These are phyloP conservation scores for Coemansia sp. DNA, from an alignment of 192 early-diverging fungal genomes.

Conservation along the genomic window DNA sequence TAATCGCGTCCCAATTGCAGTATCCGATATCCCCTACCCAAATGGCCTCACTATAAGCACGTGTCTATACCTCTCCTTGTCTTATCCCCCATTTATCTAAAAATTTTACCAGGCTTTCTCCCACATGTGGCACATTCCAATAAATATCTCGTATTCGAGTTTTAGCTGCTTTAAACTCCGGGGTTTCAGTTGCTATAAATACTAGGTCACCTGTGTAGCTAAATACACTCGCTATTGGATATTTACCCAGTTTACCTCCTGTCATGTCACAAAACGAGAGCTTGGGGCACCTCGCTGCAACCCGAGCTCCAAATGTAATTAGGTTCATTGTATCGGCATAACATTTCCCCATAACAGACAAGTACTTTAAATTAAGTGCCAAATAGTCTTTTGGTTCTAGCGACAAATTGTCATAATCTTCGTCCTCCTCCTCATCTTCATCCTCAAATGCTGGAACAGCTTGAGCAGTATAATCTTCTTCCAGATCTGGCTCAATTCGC, in stretches of 20 bases:
- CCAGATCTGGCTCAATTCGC: neutral
- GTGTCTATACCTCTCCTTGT: no score
- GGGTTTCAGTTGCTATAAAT: neutral
- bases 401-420: neutral
- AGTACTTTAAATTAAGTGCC: constrained; percentile 1
- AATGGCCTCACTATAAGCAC: no score
- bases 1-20: no score
- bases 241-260: neutral
- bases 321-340: neutral
- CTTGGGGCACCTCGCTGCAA: neutral
- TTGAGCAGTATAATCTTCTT: neutral
- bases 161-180: constrained; percentile 8
- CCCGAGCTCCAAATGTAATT: neutral
- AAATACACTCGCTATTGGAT: neutral
- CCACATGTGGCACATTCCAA: neutral
- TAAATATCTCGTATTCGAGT: neutral
- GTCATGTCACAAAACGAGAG: neutral
- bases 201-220: neutral
- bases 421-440: neutral
- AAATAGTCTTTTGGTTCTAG: neutral
- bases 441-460: neutral
- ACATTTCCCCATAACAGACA: neutral
- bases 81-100: neutral
- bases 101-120: neutral
- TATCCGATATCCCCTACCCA: no score